Base-by-base conservation (phyloP, 2,329 filamentous ascomycete species). In the Dactylella cylindrospora region DNA sequence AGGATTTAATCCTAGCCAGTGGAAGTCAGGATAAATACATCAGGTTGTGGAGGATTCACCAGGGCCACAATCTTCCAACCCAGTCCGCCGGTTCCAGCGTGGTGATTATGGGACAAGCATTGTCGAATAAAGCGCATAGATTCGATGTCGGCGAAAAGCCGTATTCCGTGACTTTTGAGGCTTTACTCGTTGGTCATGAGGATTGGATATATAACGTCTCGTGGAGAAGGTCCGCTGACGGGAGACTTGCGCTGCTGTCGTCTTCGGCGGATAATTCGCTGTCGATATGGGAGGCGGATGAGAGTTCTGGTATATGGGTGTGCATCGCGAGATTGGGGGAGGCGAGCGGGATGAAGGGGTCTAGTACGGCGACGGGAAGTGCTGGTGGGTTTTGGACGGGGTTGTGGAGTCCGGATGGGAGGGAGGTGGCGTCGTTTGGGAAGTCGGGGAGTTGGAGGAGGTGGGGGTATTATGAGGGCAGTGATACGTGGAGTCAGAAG, bases 11-110 rank as follows among this genome's bases (percentile, higher is more conserved):
- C 17, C 79, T 98, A 15, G 89, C 91, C 0, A 97, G 91, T 8
- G 90, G 90, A 17, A 97, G 91, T 71, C 93, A 98, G 72, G 93
- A 98, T 73, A 96, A 95, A 74, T 98, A 97, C 70, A 85, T 97
- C 59, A 86, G 93, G 32, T 80, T 98, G 28, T 98, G 93, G 93
- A 83, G 90, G 55, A 75, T 98, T 28, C 86, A 87, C 66, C 77
- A 80, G 64, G 88, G 88, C 26, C 79, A 80, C 57, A 81, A 84
- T 26, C 74, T 86, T 1, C 83, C 84, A 1, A 74, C 31, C 76
- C 74, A 5, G 76, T 78, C 1, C 74, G 73, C 19, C 77, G 80
- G 3, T 74, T 76, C 8, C 82, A 86, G 61, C 79, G 81, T 7
- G 40, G 74, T 75, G 2, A 74, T 79, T 15, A 68, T 78, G 3